Evolutionary conservation across 192 early-diverging fungal species (phyloP).

Genomic region (Pilobolus umbonatus): DNA sequence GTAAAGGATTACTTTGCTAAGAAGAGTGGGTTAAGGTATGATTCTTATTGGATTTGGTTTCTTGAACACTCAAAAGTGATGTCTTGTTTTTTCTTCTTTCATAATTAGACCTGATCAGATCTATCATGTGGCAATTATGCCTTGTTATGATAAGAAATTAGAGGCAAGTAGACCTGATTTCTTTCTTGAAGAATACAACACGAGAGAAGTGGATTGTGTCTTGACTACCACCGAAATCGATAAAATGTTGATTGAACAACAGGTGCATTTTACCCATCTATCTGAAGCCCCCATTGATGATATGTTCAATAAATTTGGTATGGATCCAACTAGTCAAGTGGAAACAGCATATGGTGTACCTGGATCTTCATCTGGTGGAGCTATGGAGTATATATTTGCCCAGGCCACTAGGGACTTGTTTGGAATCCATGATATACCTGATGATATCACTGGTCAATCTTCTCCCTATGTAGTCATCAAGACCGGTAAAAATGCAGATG

Average conservation of each 20-base stretch:
- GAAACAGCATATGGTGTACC: slow-evolving; percentile 47
- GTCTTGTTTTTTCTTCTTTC: background rate
- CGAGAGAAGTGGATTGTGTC: slow-evolving; percentile 95
- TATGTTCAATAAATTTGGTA: slow-evolving; percentile 36
- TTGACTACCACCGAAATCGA: slow-evolving; percentile 93
- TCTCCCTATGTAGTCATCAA: slow-evolving; percentile 50
- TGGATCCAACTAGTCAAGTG: slow-evolving; percentile 9
- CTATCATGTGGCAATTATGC: slow-evolving; percentile 95
- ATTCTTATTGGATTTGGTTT: no score
- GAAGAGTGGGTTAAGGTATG: slow-evolving; percentile 48
- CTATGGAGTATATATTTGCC: slow-evolving; percentile 81
- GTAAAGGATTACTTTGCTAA: slow-evolving; percentile 81
- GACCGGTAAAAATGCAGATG: slow-evolving; percentile 80
- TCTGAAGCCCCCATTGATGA: slow-evolving; percentile 57
- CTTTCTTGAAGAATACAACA: slow-evolving; percentile 72
- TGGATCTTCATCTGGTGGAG: slow-evolving; percentile 89
- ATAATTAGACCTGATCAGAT: slow-evolving; percentile 58
- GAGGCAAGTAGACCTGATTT: slow-evolving; percentile 95
- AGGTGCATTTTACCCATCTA: slow-evolving; percentile 39
- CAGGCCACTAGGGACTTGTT: slow-evolving; percentile 80
- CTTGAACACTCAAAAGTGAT: background rate
- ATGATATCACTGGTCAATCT: slow-evolving; percentile 39
- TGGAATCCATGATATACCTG: slow-evolving; percentile 54
- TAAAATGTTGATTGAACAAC: slow-evolving; percentile 71
- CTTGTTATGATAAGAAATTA: slow-evolving; percentile 98